A percentile compares a stretch with the other conserved stretches of the same genome.
phyloP scores from a whole-genome alignment of 1,284 basidiomycete genomes.

The Puccinia hordei region DNA sequence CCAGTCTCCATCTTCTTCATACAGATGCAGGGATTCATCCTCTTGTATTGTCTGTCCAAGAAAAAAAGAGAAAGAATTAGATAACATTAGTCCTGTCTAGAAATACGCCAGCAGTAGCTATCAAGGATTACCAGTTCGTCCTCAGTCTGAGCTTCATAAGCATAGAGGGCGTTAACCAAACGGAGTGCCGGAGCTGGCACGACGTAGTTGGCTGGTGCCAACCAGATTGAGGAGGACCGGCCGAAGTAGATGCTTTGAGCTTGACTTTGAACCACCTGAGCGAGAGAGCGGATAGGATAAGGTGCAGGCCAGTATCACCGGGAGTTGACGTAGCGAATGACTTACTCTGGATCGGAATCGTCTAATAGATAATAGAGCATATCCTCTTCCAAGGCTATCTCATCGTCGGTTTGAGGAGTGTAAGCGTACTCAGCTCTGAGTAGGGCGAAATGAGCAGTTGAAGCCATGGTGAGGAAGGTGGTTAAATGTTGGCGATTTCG shows the following conservation, averaged over 20 bases:
- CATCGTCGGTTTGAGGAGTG: constrained; percentile 56
- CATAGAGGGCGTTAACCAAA: constrained; percentile 76
- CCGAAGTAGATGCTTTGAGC: constrained; percentile 52
- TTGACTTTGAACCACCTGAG: constrained; percentile 56
- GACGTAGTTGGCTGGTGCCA: constrained; percentile 58
- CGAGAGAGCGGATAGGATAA: constrained; percentile 46
- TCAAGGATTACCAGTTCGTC: constrained; percentile 37
- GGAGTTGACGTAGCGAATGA: constrained; percentile 12
- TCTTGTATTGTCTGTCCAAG: constrained; percentile 66
- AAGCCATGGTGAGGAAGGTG: not conserved
- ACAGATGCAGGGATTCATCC: constrained; percentile 74
- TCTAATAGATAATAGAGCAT: constrained; percentile 57
- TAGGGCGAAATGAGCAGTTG: constrained; percentile 32
- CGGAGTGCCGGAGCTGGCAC: constrained; percentile 53
- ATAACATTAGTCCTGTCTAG: not conserved
- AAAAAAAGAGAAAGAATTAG: constrained; percentile 65
- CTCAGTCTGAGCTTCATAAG: constrained; percentile 70
- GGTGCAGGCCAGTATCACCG: not conserved
- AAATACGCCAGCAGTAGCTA: not conserved
- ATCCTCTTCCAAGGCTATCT: constrained; percentile 55
- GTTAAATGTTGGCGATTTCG: too few relatives aligned
- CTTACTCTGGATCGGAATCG: constrained; percentile 58
- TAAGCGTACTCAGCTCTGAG: constrained; percentile 57
- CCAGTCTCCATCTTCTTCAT: constrained; percentile 86
- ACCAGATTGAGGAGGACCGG: constrained; percentile 52